These are phyloP conservation scores for Paxillus involutus DNA, from an alignment of 768 basidiomycete species.

Conservation along the genomic window DNA sequence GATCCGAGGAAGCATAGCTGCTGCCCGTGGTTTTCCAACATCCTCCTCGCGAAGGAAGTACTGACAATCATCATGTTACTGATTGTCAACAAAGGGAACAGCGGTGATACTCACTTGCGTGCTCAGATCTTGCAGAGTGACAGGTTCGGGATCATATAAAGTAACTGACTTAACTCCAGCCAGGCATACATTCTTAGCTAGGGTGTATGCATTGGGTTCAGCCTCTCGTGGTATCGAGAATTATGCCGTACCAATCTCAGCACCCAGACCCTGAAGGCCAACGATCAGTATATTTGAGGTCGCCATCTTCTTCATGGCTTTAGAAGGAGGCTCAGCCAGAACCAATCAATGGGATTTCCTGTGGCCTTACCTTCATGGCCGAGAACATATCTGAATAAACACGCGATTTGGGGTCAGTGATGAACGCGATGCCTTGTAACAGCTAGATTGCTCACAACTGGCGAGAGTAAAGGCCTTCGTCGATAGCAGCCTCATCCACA, in stretches of 20 bases:
- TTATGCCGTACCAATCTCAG: slow-evolving; percentile 77
- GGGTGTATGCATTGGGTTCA: slow-evolving; percentile 17
- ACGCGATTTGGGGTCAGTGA: slow-evolving; percentile 17
- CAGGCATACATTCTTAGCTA: slow-evolving; percentile 89
- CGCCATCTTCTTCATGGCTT: slow-evolving; percentile 99
- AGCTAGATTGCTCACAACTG: slow-evolving; percentile 66
- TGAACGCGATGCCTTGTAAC: slow-evolving; percentile 15
- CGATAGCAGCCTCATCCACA: slow-evolving; percentile 83
- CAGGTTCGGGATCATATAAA: slow-evolving; percentile 89
- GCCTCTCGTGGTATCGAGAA: neutral
- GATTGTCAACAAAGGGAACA: neutral
- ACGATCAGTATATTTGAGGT: slow-evolving; percentile 92
- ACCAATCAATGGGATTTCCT: neutral
- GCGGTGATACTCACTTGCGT: slow-evolving; percentile 64
- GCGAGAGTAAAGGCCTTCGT: slow-evolving; percentile 92
- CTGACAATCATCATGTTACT: slow-evolving; percentile 40
- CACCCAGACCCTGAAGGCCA: slow-evolving; percentile 88
- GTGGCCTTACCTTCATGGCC: slow-evolving; percentile 81
- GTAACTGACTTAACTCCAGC: slow-evolving; percentile 98
- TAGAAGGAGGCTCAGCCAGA: slow-evolving; percentile 15
- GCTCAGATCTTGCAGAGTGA: slow-evolving; percentile 86
- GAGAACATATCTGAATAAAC: slow-evolving; percentile 74
- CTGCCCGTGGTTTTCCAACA: slow-evolving; percentile 84
- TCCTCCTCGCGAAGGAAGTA: slow-evolving; percentile 92
- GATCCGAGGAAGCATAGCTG: slow-evolving; percentile 82